A percentile compares a stretch with the other conserved stretches of the same genome.
Conservation (phyloP, 306 rosid genomes). For the Ziziphus jujuba region DNA sequence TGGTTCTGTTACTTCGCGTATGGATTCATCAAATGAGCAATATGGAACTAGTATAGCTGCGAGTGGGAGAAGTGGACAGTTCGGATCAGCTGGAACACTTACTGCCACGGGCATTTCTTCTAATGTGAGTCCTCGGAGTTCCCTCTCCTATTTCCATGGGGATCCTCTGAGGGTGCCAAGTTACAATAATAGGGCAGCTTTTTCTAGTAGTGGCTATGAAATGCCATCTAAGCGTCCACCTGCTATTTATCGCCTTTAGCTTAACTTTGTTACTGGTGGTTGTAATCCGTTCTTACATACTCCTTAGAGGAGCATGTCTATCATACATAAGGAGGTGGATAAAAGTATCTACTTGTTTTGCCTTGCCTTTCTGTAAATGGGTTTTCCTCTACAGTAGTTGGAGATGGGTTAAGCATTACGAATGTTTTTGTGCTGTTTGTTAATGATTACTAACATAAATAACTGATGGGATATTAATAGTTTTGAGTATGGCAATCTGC, state of each 20-base stretch:
- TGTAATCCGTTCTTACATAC: too few species aligned
- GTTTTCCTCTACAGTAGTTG: too few species aligned
- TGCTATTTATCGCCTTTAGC: constrained; percentile 29
- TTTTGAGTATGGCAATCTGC: too few species aligned
- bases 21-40: constrained; percentile 10
- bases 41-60: constrained; percentile 14
- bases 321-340: too few species aligned
- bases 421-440: too few species aligned
- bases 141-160: constrained; percentile 9
- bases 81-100: constrained; percentile 20
- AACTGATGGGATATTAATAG: too few species aligned
- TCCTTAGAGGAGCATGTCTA: too few species aligned
- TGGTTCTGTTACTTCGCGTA: not conserved
- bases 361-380: not conserved
- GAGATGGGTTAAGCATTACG: too few species aligned
- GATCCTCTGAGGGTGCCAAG: constrained; percentile 10
- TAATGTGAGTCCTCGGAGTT: constrained; percentile 11
- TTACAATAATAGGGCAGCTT: constrained; percentile 16
- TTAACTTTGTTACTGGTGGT: not conserved
- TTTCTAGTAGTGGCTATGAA: constrained; percentile 24
- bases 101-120: constrained; percentile 3
- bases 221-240: constrained; percentile 6
- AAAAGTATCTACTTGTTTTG: too few species aligned
- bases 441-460: too few species aligned
- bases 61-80: constrained; percentile 26